Evolutionary conservation across 2,329 filamentous ascomycete genomes (phyloP), one percentile per base, ranked within the genome.

Genomic region (Trichoderma breve): DNA sequence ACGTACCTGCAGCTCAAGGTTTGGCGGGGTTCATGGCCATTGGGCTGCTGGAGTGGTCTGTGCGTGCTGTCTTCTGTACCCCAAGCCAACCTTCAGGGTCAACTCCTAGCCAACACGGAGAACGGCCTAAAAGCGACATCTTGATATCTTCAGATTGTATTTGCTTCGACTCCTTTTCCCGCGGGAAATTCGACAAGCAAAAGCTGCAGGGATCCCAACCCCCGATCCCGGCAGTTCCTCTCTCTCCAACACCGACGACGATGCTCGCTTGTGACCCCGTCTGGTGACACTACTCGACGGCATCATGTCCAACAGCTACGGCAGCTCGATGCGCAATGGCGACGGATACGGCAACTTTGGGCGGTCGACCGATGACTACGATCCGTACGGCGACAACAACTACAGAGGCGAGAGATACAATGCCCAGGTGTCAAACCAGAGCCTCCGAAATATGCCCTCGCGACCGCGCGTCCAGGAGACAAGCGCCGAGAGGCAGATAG

Each of bases 401-500:
- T 85, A 86, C 62, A 76, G 79, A 61, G 81, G 80, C 76, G 84
- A 85, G 73, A 81, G 83, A 58, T 84, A 83, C 74, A 70, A 70
- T 4, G 43, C 43, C 39, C 82, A 80, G 57, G 79, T 80, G 68
- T 81, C 80, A 57, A 76, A 74, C 62, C 80, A 78, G 75, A 79
- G 73, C 53, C 74, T 80, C 63, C 80, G 80, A 70, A 78, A 76
- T 71, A 79, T 81, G 78, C 75, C 80, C 30, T 82, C 82, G 36
- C 76, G 82, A 70, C 74, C 79, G 69, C 79, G 79, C 75, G 79
- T 80, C 74, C 82, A 77, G 73, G 83, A 82, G 76, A 84, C 86
- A 57, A 87, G 82, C 74, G 86, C 87, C 69, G 87, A 89, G 80
- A 82, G 85, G 63, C 86, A 89, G 79, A 89, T 90, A 72, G 82